A percentile compares a stretch with the other conserved stretches of the same genome.
These are phyloP conservation scores for Dacryopinax spathularia DNA, from an alignment of 768 basidiomycete species.

Conservation along the genomic window DNA sequence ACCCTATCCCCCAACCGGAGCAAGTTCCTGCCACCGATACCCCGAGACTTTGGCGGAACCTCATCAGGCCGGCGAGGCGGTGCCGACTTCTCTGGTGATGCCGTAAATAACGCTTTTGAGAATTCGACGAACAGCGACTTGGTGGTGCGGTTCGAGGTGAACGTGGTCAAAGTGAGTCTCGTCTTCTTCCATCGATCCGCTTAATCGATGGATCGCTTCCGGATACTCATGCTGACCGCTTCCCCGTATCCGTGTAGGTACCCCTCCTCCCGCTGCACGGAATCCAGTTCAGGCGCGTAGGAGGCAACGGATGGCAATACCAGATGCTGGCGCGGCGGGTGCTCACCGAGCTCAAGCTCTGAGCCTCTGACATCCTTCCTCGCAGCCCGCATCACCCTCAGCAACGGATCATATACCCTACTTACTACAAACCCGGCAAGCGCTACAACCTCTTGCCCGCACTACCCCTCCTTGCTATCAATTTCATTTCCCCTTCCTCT, in stretches of 20 bases:
- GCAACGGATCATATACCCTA: not conserved
- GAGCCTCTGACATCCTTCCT: conserved; percentile 16
- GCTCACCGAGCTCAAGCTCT: conserved; percentile 76
- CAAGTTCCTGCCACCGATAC: conserved; percentile 66
- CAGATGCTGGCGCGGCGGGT: conserved; percentile 86
- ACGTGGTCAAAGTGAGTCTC: conserved; percentile 76
- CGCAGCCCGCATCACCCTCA: too few relatives aligned
- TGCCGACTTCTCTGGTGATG: conserved; percentile 45
- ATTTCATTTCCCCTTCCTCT: not conserved
- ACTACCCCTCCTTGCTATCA: not conserved
- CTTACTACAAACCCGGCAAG: not conserved
- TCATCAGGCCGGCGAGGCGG: conserved; percentile 29
- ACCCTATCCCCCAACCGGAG: conserved; percentile 41
- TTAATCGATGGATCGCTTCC: conserved; percentile 6
- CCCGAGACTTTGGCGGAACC: conserved; percentile 44
- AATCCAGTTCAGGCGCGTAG: conserved; percentile 81
- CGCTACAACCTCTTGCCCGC: not conserved
- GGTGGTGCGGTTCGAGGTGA: conserved; percentile 91
- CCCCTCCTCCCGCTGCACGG: conserved; percentile 88
- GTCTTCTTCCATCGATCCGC: not conserved
- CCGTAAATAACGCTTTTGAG: conserved; percentile 56
- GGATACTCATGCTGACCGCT: not conserved
- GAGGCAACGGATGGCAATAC: conserved; percentile 94
- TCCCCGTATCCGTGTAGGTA: conserved; percentile 38
- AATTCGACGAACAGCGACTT: conserved; percentile 59